These are phyloP conservation scores for Scleromitrula shiraiana DNA, from an alignment of 2,329 filamentous ascomycete genomes.

Conservation along the genomic window DNA sequence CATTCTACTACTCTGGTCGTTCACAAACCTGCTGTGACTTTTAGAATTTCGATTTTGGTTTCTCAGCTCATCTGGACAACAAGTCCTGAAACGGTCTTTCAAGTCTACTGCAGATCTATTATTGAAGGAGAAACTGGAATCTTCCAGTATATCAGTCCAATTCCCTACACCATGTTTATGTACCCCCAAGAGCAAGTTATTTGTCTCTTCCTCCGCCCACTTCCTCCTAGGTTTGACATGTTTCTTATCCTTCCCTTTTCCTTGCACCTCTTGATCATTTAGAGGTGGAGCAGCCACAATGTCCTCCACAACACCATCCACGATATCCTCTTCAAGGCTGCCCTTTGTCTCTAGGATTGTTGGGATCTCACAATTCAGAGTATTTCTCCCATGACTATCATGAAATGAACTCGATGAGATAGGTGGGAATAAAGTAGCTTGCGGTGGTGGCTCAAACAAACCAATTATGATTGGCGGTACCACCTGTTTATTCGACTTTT, in stretches of 20 bases:
- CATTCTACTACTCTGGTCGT: background rate
- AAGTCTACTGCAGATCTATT: slow-evolving; percentile 53
- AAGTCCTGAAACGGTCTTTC: slow-evolving; percentile 59
- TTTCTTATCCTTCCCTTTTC: slow-evolving; percentile 39
- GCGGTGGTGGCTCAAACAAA: slow-evolving; percentile 51
- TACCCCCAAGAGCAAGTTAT: slow-evolving; percentile 52
- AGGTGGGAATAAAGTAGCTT: slow-evolving; percentile 52
- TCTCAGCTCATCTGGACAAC: slow-evolving; percentile 54
- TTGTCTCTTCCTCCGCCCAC: slow-evolving; percentile 59
- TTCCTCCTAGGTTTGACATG: slow-evolving; percentile 51
- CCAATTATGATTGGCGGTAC: slow-evolving; percentile 60
- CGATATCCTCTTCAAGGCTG: background rate
- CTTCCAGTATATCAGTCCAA: slow-evolving; percentile 57
- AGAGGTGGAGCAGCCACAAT: background rate
- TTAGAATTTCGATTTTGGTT: slow-evolving; percentile 28
- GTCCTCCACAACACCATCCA: no score
- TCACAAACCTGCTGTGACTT: background rate
- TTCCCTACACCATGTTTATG: slow-evolving; percentile 55
- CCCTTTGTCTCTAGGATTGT: slow-evolving; percentile 14
- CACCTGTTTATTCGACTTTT: slow-evolving; percentile 46
- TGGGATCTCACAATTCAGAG: slow-evolving; percentile 25
- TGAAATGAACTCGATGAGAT: slow-evolving; percentile 51
- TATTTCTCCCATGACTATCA: slow-evolving; percentile 36
- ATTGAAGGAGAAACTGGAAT: slow-evolving; percentile 52
- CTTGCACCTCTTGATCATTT: slow-evolving; percentile 24